These are phyloP conservation scores for Lactarius evosmus DNA, from an alignment of 768 basidiomycete genomes.

Conservation along the genomic window DNA sequence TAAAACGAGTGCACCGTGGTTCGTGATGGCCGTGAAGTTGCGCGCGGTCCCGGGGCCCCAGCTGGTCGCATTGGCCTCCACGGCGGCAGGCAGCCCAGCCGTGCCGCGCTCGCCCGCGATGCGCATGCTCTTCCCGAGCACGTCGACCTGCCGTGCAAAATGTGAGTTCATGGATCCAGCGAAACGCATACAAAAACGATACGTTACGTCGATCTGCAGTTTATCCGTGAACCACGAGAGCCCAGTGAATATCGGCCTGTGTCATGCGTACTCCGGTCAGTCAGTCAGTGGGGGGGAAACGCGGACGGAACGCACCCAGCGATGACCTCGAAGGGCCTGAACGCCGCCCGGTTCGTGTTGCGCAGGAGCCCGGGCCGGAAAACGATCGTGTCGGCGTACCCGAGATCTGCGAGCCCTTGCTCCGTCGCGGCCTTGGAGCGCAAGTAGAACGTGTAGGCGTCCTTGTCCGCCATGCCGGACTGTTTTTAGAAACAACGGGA, in stretches of 20 bases:
- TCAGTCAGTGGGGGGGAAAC: too few relatives aligned
- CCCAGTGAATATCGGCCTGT: conserved; percentile 10
- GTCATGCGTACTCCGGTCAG: too few relatives aligned
- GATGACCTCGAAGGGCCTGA: conserved; percentile 42
- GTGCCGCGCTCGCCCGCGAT: conserved; percentile 56
- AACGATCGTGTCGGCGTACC: conserved; percentile 66
- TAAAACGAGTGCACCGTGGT: conserved; percentile 29
- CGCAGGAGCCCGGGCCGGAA: conserved; percentile 59
- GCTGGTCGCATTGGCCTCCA: conserved; percentile 42
- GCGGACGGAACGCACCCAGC: conserved; percentile 46
- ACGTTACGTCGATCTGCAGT: conserved; percentile 6
- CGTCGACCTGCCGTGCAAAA: conserved; percentile 40
- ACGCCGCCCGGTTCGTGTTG: conserved; percentile 45
- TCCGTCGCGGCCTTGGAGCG: conserved; percentile 78
- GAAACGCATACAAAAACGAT: background rate
- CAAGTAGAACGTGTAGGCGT: conserved; percentile 51
- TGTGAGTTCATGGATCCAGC: background rate
- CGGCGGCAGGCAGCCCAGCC: conserved; percentile 43
- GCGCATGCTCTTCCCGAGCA: conserved; percentile 51
- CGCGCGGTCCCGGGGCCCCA: conserved; percentile 31
- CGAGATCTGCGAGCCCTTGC: conserved; percentile 56
- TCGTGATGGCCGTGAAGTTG: conserved; percentile 51
- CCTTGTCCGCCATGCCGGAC: conserved; percentile 48
- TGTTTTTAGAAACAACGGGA: conserved; percentile 30
- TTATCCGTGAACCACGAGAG: conserved; percentile 14